Evolutionary conservation across 139 green algal genomes (phyloP).

Genomic region (Chlorella sp.): DNA sequence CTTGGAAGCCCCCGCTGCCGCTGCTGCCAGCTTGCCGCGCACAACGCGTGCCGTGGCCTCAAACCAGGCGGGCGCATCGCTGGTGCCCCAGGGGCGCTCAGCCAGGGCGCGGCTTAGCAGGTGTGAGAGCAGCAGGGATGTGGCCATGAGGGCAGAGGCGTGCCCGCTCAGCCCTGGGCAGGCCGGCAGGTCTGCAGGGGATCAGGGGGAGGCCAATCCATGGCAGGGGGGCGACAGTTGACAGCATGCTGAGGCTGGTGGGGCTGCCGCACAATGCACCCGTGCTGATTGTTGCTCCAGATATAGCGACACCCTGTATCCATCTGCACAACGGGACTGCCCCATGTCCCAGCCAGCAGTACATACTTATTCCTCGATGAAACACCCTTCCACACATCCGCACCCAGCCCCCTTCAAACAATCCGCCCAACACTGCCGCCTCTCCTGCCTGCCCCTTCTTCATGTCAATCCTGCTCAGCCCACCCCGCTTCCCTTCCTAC

Average conservation of each 20-base stretch:
- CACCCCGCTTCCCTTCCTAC: neutral
- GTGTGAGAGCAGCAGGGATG: constrained; percentile 50
- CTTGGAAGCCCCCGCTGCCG: constrained; percentile 20
- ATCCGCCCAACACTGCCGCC: too few species aligned
- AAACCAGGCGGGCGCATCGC: constrained; percentile 65
- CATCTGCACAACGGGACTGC: neutral
- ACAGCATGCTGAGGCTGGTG: neutral
- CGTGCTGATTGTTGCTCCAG: neutral
- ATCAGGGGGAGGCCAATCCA: neutral
- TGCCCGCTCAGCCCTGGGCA: constrained; percentile 16
- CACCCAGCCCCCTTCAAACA: too few species aligned
- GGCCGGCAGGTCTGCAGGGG: constrained; percentile 40
- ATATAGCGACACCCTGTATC: neutral
- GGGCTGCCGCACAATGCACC: neutral
- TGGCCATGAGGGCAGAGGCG: constrained; percentile 6
- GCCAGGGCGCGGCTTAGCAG: constrained; percentile 52
- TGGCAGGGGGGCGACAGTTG: too few species aligned
- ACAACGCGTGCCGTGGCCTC: constrained; percentile 40
- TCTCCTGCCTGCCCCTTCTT: too few species aligned
- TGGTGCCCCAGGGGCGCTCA: constrained; percentile 39
- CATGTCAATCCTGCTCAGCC: too few species aligned
- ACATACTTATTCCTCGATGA: too few species aligned
- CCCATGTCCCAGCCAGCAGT: too few species aligned
- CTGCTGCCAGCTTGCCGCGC: constrained; percentile 19
- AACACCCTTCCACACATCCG: too few species aligned